phyloP scores from a whole-genome alignment of 345 rosid species.

The Microcos paniculata region DNA sequence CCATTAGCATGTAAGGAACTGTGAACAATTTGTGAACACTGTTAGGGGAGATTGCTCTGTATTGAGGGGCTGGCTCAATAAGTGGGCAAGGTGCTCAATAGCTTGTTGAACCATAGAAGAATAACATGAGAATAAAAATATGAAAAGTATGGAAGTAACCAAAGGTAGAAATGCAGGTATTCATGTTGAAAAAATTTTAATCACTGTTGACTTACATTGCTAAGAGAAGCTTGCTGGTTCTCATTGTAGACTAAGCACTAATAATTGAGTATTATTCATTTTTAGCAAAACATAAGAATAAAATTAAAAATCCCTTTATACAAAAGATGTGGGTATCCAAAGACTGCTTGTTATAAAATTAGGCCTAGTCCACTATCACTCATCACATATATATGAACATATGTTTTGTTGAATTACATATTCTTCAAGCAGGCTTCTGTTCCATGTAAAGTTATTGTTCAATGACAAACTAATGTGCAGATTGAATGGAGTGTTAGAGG shows the following conservation, averaged over 20 bases:
- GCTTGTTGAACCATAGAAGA: neutral
- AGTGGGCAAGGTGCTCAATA: neutral
- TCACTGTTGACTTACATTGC: neutral
- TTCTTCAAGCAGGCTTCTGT: neutral
- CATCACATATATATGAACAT: neutral
- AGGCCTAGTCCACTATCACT: neutral
- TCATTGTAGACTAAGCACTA: neutral
- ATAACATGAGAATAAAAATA: neutral
- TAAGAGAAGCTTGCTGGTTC: neutral
- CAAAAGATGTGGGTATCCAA: neutral
- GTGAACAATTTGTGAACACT: neutral
- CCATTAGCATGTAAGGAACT: neutral
- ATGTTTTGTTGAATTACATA: neutral
- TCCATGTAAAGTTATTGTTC: conserved; percentile 6
- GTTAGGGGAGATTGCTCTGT: neutral
- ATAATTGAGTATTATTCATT: neutral
- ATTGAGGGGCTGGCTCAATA: neutral
- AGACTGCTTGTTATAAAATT: neutral
- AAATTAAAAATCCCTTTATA: neutral
- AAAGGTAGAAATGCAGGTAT: neutral
- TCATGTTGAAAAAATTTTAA: neutral
- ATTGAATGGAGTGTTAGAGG: conserved; percentile 90
- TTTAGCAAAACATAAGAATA: neutral
- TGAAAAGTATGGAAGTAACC: neutral
- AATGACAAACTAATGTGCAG: conserved; percentile 32